A percentile compares a stretch with the other conserved stretches of the same genome.
phyloP scores from a whole-genome alignment of 306 rosid species.

The Castanea crenata region DNA sequence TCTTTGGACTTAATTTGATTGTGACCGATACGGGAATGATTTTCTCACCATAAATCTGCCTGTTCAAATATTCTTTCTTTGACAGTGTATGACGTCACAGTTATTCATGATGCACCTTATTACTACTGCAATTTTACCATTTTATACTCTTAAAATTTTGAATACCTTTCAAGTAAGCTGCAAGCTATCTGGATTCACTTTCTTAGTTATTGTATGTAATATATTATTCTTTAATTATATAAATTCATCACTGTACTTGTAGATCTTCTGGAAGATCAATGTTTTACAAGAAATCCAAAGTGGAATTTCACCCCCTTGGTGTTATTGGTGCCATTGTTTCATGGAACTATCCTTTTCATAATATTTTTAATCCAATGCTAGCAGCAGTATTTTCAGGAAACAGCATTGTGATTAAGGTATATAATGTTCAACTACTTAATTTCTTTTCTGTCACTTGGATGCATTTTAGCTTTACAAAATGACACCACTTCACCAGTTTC shows the following conservation, averaged over 20 bases:
- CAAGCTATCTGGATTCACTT: constrained; percentile 14
- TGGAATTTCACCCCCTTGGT: constrained; percentile 93
- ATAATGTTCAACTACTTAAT: constrained; percentile 13
- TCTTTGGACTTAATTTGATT: constrained; percentile 14
- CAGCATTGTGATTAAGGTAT: constrained; percentile 84
- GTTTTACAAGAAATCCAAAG: constrained; percentile 82
- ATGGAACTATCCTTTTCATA: constrained; percentile 93
- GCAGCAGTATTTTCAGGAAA: constrained; percentile 92
- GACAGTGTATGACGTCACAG: not conserved
- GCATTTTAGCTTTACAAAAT: not conserved
- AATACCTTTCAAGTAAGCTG: not conserved
- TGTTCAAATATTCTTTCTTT: not conserved
- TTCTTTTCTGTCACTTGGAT: constrained; percentile 13
- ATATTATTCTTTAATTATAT: not conserved
- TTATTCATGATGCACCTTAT: not conserved
- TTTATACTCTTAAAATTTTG: not conserved
- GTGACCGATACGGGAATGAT: constrained; percentile 6
- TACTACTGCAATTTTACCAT: not conserved
- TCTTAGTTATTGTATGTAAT: not conserved
- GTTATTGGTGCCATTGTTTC: constrained; percentile 92
- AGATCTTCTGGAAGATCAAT: constrained; percentile 85
- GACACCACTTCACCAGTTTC: not conserved
- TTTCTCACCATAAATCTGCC: not conserved
- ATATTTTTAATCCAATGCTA: constrained; percentile 87
- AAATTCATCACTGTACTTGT: constrained; percentile 29